phyloP scores from a whole-genome alignment of 768 basidiomycete genomes.

The Leccinum olivaceopallidum region DNA sequence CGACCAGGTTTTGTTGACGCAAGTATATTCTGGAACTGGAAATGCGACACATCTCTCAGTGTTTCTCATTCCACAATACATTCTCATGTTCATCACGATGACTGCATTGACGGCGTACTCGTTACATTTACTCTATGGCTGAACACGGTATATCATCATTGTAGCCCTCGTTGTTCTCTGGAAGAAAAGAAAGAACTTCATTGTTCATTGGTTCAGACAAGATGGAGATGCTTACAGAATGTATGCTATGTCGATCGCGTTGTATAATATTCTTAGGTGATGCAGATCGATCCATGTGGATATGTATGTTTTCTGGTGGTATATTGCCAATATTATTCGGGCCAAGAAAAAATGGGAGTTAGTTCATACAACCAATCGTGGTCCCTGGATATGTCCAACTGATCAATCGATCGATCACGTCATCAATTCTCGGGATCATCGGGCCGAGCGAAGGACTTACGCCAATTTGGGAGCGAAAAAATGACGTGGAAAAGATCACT shows the following conservation, averaged over 20 bases:
- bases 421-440: background rate
- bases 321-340: background rate
- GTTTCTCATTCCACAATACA: conserved; percentile 62
- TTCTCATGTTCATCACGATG: conserved; percentile 41
- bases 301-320: background rate
- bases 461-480: background rate
- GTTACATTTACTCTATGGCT: conserved; percentile 38
- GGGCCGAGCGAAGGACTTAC: background rate
- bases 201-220: background rate
- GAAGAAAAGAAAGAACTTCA: background rate
- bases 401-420: background rate
- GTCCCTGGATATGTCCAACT: background rate
- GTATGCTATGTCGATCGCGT: background rate
- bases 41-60: conserved; percentile 59
- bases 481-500: background rate
- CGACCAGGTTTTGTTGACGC: conserved; percentile 58
- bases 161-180: no score
- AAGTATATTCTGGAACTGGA: conserved; percentile 67
- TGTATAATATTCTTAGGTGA: background rate
- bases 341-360: background rate
- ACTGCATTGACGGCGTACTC: conserved; percentile 38
- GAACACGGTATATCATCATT: background rate
- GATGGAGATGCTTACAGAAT: background rate
- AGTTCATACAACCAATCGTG: background rate
- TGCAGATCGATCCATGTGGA: background rate